phyloP scores from a whole-genome alignment of 345 rosid species.

The Hevea brasiliensis region DNA sequence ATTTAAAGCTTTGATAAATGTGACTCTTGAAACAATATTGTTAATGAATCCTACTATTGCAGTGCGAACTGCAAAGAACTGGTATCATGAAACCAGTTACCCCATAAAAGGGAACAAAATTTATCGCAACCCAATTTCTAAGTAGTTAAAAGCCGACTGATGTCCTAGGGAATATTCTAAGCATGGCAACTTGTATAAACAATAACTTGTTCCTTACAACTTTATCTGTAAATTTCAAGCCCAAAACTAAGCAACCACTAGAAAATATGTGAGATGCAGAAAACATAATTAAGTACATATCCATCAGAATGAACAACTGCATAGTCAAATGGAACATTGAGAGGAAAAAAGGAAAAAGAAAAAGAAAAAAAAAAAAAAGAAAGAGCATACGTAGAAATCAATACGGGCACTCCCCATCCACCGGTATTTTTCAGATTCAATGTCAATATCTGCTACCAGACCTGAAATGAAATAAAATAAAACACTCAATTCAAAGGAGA shows the following conservation, averaged over 20 bases:
- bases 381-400: conserved; percentile 73
- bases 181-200: not conserved
- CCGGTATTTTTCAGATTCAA: conserved; percentile 88
- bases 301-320: too few species aligned
- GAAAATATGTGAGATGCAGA: not conserved
- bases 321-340: not conserved
- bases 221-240: not conserved
- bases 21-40: too few species aligned
- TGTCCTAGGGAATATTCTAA: not conserved
- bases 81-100: too few species aligned
- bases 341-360: not conserved
- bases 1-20: too few species aligned
- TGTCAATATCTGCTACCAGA: conserved; percentile 91
- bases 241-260: not conserved
- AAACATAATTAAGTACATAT: too few species aligned
- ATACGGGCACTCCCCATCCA: conserved; percentile 94
- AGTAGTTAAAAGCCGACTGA: not conserved
- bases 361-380: not conserved
- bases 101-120: too few species aligned
- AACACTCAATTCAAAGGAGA: not conserved
- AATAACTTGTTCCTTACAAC: not conserved
- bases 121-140: not conserved
- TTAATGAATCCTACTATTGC: not conserved
- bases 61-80: not conserved
- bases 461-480: conserved; percentile 53